Base-by-base conservation (phyloP, 2,329 filamentous ascomycete genomes). In the Ophiocordyceps unilateralis region DNA sequence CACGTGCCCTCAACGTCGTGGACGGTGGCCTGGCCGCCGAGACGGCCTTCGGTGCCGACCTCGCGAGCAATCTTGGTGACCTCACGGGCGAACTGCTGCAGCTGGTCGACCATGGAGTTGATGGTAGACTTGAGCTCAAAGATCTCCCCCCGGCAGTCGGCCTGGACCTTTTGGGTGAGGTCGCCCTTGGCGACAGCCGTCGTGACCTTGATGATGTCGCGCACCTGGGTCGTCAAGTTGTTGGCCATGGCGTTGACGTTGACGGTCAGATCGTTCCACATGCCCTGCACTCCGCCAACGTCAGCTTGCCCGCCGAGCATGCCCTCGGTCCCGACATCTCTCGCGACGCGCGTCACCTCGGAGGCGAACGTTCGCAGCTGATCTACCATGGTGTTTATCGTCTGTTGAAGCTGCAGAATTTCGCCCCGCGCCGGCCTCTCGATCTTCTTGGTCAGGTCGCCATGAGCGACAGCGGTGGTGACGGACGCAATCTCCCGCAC, bases 51-150 rank as follows among this genome's bases (percentile, higher is more conserved):
- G 1, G 91, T 96, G 47, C 89, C 89, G 69, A 96, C 91, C 63
- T 96, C 89, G 59, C 86, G 82, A 32, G 89, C 89, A 55, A 98
- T 83, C 62, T 91, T 93, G 32, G 89, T 96, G 53, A 98, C 91
- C 66, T 96, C 89, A 56, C 87, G 83, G 10, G 91, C 91, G 58
- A 96, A 96, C 57, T 95, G 88, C 57, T 93, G 86, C 45, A 98
- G 70, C 61, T 95, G 91, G 60, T 95, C 91, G 51, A 98, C 89
- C 89, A 98, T 98, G 59, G 84, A 91, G 65, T 98, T 98, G 69
- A 96, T 98, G 40, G 91, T 96, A 46, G 87, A 88, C 65, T 98
- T 98, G 56, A 98, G 81, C 66, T 84, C 86, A 58, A 79, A 83
- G 55, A 88, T 96, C 70, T 89, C 91, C 62, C 83, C 93, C 66